Conservation (phyloP, 1,139 yeast species). For the Candida pseudoviswanathii region DNA sequence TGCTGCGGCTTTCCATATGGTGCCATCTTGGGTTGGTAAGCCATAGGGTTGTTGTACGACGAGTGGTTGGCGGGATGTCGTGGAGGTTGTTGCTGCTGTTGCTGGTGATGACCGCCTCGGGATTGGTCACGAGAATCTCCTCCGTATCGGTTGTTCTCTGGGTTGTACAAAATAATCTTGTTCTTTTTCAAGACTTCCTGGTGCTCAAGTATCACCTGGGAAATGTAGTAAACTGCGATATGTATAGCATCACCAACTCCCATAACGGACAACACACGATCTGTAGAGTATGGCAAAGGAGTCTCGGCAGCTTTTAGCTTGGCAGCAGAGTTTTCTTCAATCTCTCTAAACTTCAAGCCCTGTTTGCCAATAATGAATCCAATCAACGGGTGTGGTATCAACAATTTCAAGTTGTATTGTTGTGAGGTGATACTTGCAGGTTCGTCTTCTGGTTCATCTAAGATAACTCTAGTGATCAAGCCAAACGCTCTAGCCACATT, state of each 20-base stretch:
- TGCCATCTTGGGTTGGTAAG: constrained; percentile 7
- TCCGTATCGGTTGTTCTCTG: constrained; percentile 48
- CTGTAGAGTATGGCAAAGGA: constrained; percentile 77
- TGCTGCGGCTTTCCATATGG: constrained; percentile 7
- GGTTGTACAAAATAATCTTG: constrained; percentile 64
- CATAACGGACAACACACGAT: constrained; percentile 66
- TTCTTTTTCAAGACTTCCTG: constrained; percentile 52
- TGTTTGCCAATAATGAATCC: constrained; percentile 83
- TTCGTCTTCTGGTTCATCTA: constrained; percentile 68
- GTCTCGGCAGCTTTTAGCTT: constrained; percentile 75
- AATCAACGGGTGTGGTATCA: constrained; percentile 80
- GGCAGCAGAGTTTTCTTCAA: constrained; percentile 84
- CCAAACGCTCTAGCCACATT: constrained; percentile 86
- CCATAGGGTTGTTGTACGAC: constrained; percentile 9
- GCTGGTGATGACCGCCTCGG: constrained; percentile 9
- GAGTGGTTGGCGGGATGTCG: constrained; percentile 17
- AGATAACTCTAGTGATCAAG: constrained; percentile 63
- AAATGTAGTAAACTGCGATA: constrained; percentile 76
- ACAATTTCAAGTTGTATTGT: constrained; percentile 58
- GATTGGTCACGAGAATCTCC: constrained; percentile 7
- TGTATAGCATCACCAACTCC: constrained; percentile 91
- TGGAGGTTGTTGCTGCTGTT: constrained; percentile 10
- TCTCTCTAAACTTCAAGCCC: constrained; percentile 75
- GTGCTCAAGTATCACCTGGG: constrained; percentile 66
- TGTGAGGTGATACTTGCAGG: constrained; percentile 59